These are phyloP conservation scores for Takakia lepidozioides DNA, from an alignment of 225 moss, liverwort and hornwort genomes.

Conservation along the genomic window DNA sequence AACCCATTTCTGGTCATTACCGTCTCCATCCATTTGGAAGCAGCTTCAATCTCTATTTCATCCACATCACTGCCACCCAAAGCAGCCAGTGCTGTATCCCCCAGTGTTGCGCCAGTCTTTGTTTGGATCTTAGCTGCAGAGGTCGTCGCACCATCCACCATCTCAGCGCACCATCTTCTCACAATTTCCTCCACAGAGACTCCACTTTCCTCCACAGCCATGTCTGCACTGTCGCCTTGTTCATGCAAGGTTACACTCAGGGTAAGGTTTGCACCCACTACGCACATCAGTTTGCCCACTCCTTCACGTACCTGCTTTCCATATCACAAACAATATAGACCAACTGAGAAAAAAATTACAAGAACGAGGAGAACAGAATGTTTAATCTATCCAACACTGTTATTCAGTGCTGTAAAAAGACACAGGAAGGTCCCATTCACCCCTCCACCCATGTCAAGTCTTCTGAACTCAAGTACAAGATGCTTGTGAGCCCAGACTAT, in stretches of 20 bases:
- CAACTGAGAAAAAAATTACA: no score
- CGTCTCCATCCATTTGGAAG: slow-evolving; percentile 98
- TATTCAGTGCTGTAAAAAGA: no score
- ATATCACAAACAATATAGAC: no score
- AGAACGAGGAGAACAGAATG: no score
- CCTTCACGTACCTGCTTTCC: slow-evolving; percentile 78
- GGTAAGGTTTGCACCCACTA: slow-evolving; percentile 77
- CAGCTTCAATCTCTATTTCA: slow-evolving; percentile 61
- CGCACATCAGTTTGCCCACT: slow-evolving; percentile 79
- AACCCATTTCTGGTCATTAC: no score
- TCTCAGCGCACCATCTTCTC: slow-evolving; percentile 57
- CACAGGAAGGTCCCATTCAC: no score
- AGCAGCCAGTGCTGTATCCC: slow-evolving; percentile 69
- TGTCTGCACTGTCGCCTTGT: slow-evolving; percentile 7
- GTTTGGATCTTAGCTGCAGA: slow-evolving; percentile 78
- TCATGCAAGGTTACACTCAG: slow-evolving; percentile 32
- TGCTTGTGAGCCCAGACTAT: no score
- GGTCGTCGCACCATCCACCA: slow-evolving; percentile 80
- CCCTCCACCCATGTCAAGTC: no score
- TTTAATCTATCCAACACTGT: no score
- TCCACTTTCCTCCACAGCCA: slow-evolving; percentile 19
- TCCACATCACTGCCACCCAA: slow-evolving; percentile 41
- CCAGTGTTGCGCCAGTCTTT: slow-evolving; percentile 51
- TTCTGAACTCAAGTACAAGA: no score
- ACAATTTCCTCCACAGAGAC: slow-evolving; percentile 42